phyloP scores from a whole-genome alignment of 306 rosid genomes.

The Cucumis melo region DNA sequence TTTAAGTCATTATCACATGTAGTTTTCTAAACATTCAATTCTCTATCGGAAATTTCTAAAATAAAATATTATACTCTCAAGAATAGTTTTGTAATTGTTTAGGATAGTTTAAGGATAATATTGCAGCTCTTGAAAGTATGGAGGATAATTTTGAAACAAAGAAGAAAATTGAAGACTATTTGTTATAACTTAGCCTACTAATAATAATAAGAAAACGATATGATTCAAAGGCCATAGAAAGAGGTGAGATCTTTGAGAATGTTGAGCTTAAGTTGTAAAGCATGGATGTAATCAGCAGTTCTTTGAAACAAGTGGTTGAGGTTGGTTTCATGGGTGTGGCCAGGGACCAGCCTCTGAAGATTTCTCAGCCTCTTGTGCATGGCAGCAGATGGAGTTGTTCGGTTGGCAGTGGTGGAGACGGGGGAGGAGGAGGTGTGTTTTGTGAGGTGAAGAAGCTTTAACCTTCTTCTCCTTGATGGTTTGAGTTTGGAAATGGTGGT shows the following conservation, averaged over 20 bases:
- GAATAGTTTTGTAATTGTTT: no score
- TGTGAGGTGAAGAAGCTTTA: slow-evolving; percentile 12
- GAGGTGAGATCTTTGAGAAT: slow-evolving; percentile 42
- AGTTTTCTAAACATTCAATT: no score
- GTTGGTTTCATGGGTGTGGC: slow-evolving; percentile 25
- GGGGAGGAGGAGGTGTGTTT: not conserved
- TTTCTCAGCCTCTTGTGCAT: slow-evolving; percentile 30
- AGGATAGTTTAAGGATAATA: no score
- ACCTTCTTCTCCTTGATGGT: slow-evolving; percentile 38
- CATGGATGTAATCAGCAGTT: slow-evolving; percentile 36
- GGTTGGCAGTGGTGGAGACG: not conserved
- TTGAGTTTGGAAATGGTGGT: slow-evolving; percentile 9
- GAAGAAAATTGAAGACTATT: no score
- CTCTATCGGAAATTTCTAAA: no score
- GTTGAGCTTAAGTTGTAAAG: slow-evolving; percentile 44
- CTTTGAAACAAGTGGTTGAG: slow-evolving; percentile 27
- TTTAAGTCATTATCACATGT: no score
- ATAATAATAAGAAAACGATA: not conserved
- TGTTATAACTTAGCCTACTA: no score
- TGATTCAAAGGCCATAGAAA: slow-evolving; percentile 36
- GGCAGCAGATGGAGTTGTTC: not conserved
- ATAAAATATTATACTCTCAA: no score
- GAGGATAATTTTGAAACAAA: no score
- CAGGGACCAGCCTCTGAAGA: slow-evolving; percentile 46
- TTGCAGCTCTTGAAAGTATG: no score